A percentile compares a stretch with the other conserved stretches of the same genome.
Conservation (phyloP, 441 rosid species). For the Melastoma candidum region DNA sequence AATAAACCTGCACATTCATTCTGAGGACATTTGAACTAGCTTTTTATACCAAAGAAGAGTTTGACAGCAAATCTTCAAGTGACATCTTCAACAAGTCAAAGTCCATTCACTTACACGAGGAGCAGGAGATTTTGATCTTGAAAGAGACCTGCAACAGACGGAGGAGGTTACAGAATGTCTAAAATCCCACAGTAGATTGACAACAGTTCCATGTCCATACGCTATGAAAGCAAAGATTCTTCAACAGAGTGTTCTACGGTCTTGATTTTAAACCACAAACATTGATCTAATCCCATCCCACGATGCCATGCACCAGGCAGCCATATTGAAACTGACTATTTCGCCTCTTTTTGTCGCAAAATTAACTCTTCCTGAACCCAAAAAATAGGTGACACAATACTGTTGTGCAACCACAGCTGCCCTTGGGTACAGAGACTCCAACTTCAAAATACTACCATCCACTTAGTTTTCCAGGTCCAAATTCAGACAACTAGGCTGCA, state of each 20-base stretch:
- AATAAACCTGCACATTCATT: too few relatives aligned
- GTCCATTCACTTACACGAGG: constrained; percentile 41
- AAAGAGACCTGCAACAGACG: constrained; percentile 50
- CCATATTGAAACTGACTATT: too few relatives aligned
- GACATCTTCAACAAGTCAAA: background rate
- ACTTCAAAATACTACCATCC: constrained; percentile 34
- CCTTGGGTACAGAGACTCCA: constrained; percentile 27
- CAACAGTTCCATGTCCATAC: constrained; percentile 23
- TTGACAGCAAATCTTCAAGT: too few relatives aligned
- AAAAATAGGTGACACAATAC: constrained; percentile 14
- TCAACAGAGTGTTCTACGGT: too few relatives aligned
- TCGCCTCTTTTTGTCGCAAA: too few relatives aligned
- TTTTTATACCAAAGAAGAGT: too few relatives aligned
- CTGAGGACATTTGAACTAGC: too few relatives aligned
- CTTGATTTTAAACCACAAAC: background rate
- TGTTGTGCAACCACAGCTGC: constrained; percentile 19
- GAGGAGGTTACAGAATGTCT: constrained; percentile 20
- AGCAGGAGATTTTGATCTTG: constrained; percentile 46
- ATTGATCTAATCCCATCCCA: constrained; percentile 2
- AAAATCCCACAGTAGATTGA: constrained; percentile 21
- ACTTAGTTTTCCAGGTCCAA: constrained; percentile 20
- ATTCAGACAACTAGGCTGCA: constrained; percentile 19
- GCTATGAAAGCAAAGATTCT: constrained; percentile 9
- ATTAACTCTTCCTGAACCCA: background rate
- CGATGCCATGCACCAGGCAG: too few relatives aligned